Conservation (phyloP, 176 grass and related monocot species). For the Ensete ventricosum region DNA sequence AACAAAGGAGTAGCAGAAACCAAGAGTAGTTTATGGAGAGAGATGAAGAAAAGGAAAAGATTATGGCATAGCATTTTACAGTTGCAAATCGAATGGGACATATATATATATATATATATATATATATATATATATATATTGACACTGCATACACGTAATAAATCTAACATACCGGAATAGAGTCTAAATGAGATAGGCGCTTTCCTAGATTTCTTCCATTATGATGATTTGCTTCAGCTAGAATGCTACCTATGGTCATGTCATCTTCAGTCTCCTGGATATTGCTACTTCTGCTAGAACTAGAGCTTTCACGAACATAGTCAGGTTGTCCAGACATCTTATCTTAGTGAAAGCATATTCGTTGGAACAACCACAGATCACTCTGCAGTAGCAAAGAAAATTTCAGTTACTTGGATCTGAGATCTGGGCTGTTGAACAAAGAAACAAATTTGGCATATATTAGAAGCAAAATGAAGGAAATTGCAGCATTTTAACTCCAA, state of each 20-base stretch:
- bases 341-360: slow-evolving; percentile 35
- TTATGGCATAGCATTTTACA: neutral
- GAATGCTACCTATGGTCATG: slow-evolving; percentile 57
- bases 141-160: neutral
- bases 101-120: neutral
- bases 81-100: neutral
- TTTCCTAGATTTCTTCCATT: slow-evolving; percentile 63
- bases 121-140: neutral
- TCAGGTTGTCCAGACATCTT: slow-evolving; percentile 73
- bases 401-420: neutral
- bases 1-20: too few species aligned
- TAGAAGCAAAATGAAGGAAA: neutral
- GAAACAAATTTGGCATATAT: neutral
- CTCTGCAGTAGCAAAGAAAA: neutral
- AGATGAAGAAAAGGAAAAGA: neutral
- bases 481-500: neutral
- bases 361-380: neutral
- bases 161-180: slow-evolving; percentile 62
- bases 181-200: slow-evolving; percentile 88
- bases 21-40: too few species aligned
- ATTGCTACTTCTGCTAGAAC: slow-evolving; percentile 80
- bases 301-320: slow-evolving; percentile 71
- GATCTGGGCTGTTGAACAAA: neutral
- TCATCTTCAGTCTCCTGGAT: slow-evolving; percentile 71
- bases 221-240: slow-evolving; percentile 60